phyloP scores from a whole-genome alignment of 208 protist genomes.

The Crithidia sp. region DNA sequence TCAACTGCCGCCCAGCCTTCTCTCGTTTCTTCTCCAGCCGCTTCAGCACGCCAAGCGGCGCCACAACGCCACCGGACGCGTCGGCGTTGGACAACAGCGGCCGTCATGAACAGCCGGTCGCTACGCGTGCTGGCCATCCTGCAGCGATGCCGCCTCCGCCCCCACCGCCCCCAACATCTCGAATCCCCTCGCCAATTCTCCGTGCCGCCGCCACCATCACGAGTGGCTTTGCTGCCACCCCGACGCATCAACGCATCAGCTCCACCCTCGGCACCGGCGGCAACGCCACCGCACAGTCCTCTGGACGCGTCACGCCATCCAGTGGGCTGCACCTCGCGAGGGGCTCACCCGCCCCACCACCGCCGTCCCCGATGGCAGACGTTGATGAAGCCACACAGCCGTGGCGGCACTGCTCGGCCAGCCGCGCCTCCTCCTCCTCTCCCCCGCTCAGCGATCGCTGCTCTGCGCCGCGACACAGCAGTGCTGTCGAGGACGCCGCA shows the following conservation, averaged over 20 bases:
- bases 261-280: neutral
- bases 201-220: neutral
- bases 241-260: neutral
- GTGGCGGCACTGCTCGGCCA: neutral
- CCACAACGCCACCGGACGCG: neutral
- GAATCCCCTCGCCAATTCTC: slow-evolving; percentile 16
- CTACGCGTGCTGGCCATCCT: too few species aligned
- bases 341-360: neutral
- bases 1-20: slow-evolving; percentile 18
- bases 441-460: slow-evolving; percentile 2
- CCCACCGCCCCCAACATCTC: slow-evolving; percentile 17
- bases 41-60: neutral
- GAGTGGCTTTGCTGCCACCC: slow-evolving; percentile 9
- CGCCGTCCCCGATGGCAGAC: neutral
- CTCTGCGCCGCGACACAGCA: neutral
- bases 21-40: slow-evolving; percentile 1
- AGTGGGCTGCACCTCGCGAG: neutral
- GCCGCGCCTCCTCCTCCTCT: neutral
- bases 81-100: neutral
- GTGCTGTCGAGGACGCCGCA: neutral
- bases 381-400: neutral
- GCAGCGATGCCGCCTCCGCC: neutral
- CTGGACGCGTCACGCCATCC: neutral
- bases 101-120: too few species aligned
- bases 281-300: neutral